phyloP scores from a whole-genome alignment of 257 asterid species.

The Nicotiana obtusifolia region DNA sequence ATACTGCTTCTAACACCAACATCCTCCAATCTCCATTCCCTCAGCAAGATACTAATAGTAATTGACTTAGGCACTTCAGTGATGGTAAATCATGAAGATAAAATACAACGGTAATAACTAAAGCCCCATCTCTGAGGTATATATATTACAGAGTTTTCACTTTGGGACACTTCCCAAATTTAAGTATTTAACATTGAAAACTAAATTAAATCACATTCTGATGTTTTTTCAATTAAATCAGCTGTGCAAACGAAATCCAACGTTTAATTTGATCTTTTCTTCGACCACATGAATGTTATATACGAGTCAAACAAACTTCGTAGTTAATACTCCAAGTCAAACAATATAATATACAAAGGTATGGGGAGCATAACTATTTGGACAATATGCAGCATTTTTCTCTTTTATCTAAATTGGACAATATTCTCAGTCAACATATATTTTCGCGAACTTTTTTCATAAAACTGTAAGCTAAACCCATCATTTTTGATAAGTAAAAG shows the following conservation, averaged over 20 bases:
- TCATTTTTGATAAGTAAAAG: background rate
- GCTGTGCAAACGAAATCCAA: background rate
- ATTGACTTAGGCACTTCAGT: background rate
- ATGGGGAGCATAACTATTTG: background rate
- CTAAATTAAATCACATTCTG: background rate
- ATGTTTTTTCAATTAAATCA: background rate
- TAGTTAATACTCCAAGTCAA: background rate
- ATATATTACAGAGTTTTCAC: background rate
- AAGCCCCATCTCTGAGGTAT: background rate
- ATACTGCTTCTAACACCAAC: background rate
- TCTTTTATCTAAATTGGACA: background rate
- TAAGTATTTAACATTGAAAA: background rate
- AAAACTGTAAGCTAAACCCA: background rate
- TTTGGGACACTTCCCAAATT: background rate
- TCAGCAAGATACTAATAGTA: background rate
- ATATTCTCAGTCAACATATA: background rate
- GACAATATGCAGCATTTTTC: background rate
- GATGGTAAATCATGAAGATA: background rate
- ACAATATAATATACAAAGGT: background rate
- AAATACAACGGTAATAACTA: background rate
- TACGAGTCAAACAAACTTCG: background rate
- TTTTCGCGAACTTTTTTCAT: background rate
- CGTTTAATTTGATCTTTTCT: background rate
- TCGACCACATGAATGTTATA: constrained; percentile 6
- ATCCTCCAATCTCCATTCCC: background rate